phyloP scores from a whole-genome alignment of 768 basidiomycete genomes.

The Psilocybe subaeruginosa region DNA sequence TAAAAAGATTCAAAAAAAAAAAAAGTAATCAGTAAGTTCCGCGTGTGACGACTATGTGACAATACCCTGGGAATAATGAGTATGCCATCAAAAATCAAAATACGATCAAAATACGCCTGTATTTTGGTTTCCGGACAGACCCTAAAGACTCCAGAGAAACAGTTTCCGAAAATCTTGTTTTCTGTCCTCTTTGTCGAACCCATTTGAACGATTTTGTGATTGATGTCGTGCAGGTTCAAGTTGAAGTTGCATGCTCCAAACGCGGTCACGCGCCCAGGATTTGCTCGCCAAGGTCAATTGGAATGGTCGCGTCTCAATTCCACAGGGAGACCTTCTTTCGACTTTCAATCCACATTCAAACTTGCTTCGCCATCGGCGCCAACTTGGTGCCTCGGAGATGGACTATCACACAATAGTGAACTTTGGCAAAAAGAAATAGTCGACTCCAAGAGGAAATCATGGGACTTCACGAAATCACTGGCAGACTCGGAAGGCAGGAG shows the following conservation, averaged over 20 bases:
- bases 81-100: too few relatives aligned
- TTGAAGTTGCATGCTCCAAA: background rate
- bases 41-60: too few relatives aligned
- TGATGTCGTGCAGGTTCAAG: background rate
- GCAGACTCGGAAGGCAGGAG: background rate
- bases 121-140: too few relatives aligned
- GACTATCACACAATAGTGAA: constrained; percentile 22
- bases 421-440: constrained; percentile 27
- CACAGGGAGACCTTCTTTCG: constrained; percentile 26
- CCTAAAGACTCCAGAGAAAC: background rate
- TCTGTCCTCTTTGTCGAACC: background rate
- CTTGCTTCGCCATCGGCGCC: constrained; percentile 41
- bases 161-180: too few relatives aligned
- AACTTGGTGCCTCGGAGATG: constrained; percentile 46
- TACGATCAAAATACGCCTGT: too few relatives aligned
- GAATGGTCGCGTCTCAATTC: constrained; percentile 8
- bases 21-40: too few relatives aligned
- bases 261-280: constrained; percentile 13
- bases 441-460: constrained; percentile 36
- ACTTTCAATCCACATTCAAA: constrained; percentile 30
- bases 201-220: background rate
- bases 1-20: too few relatives aligned
- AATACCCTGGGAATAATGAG: too few relatives aligned
- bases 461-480: constrained; percentile 34
- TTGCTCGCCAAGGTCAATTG: background rate